Evolutionary conservation across 352 stramenopile genomes (phyloP), one percentile per base, ranked within the genome.

Genomic region (Globisporangium viniferum): DNA sequence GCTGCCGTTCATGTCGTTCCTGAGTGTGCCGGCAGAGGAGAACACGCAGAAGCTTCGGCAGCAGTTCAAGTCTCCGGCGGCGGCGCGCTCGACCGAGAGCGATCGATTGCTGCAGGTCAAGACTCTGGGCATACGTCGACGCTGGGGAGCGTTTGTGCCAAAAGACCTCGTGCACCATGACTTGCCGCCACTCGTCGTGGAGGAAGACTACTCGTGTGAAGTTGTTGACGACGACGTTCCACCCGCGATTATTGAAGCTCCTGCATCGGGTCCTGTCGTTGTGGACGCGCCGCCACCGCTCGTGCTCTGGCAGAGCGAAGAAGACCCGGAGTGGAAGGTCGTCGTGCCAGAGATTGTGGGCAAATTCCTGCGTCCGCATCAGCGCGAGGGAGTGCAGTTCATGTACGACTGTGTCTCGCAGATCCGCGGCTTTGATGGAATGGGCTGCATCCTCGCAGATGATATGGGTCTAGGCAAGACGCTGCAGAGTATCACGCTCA

Each of bases 331-430:
- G 5, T 49, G 85, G 24, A 81, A 87, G 44, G 82, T 95, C 5
- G 83, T 97, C 35, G 89, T 97, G 15, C 88, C 92, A 9, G 85
- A 93, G 31, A 91, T 98, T 29, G 82, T 99, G 5, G 91, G 91
- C 65, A 98, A 98, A 64, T 98, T 93, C 72, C 72, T 99, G 41
- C 91, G 97, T 27, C 96, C 96, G 54, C 97, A 99, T 81, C 94
- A 99, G 77, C 85, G 95, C 24, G 96, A 99, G 76, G 97, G 96
- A 39, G 96, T 99, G 56, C 81, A 97, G 75, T 99, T 99, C 71
- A 97, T 99, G 86, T 99, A 98, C 68, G 91, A 99, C 67, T 99
- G 95, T 81, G 93, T 95, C 31, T 77, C 72, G n/a, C 81, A 81
- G 68, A 56, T 95, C 0, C 82, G 82, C 33, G 82, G 78, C 0